These are phyloP conservation scores for Turnera subulata DNA, from an alignment of 345 rosid genomes.

Conservation along the genomic window DNA sequence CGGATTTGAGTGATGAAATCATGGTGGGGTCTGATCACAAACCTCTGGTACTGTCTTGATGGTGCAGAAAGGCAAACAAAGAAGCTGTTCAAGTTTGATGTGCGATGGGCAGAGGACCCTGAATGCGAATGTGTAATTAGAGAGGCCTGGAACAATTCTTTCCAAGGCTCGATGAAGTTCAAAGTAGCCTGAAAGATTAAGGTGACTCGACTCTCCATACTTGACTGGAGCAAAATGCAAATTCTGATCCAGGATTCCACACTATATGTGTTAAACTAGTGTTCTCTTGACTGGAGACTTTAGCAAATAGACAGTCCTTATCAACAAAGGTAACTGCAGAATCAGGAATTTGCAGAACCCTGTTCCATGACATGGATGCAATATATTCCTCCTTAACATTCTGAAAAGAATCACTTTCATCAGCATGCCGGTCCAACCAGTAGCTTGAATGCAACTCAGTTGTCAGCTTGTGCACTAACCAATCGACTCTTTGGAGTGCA, in stretches of 20 bases:
- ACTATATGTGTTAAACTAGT: conserved; percentile 40
- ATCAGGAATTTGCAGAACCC: conserved; percentile 80
- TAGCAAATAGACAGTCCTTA: conserved; percentile 46
- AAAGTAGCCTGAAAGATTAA: too few species aligned
- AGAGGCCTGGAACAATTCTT: too few species aligned
- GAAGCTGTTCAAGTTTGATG: too few species aligned
- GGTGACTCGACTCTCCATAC: too few species aligned
- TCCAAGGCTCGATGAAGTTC: too few species aligned
- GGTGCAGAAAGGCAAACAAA: too few species aligned
- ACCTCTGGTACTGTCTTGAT: too few species aligned
- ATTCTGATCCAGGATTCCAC: conserved; percentile 97
- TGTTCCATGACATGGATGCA: conserved; percentile 88
- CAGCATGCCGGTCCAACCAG: conserved; percentile 90
- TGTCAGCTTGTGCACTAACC: conserved; percentile 94
- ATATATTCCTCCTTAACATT: conserved; percentile 88
- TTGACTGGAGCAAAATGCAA: conserved; percentile 89
- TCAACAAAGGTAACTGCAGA: conserved; percentile 58
- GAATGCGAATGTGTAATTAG: too few species aligned
- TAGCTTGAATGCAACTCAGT: conserved; percentile 90
- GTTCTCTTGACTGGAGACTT: conserved; percentile 68
- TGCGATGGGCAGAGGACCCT: too few species aligned
- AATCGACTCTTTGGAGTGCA: conserved; percentile 86
- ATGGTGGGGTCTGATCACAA: too few species aligned
- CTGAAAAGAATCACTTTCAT: conserved; percentile 86
- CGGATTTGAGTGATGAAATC: too few species aligned